These are phyloP conservation scores for Penstemon davidsonii DNA, from an alignment of 257 asterid species.

Conservation along the genomic window DNA sequence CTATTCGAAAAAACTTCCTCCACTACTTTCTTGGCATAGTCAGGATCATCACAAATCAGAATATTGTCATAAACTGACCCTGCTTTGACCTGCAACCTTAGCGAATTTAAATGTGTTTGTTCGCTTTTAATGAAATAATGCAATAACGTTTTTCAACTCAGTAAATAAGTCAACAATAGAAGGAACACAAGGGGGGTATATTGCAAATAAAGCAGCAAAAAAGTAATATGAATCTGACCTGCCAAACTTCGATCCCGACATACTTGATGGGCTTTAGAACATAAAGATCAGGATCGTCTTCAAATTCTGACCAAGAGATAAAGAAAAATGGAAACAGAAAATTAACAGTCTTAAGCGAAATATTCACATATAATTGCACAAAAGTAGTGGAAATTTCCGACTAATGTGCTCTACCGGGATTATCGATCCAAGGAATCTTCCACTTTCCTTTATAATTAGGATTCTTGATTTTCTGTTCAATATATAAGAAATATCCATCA, in stretches of 20 bases:
- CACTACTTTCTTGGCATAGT: slow-evolving; percentile 69
- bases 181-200: no score
- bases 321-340: neutral
- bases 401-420: slow-evolving; percentile 52
- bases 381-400: slow-evolving; percentile 6
- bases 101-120: neutral
- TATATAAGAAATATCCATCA: no score
- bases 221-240: no score
- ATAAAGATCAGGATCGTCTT: slow-evolving; percentile 89
- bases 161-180: no score
- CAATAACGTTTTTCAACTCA: neutral
- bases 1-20: slow-evolving; percentile 75
- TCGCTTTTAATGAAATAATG: no score
- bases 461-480: no score
- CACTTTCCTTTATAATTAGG: no score
- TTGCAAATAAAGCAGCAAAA: no score
- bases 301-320: slow-evolving; percentile 54
- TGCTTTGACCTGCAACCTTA: slow-evolving; percentile 69
- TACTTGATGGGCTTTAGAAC: slow-evolving; percentile 82
- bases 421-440: no score
- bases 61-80: slow-evolving; percentile 82
- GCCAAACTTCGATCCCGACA: slow-evolving; percentile 90
- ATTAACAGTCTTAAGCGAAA: slow-evolving; percentile 4
- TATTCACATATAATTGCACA: neutral
- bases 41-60: slow-evolving; percentile 78